These are phyloP conservation scores for Amaranthus hypochondriacus DNA, from an alignment of 148 eudicot genomes.

Conservation along the genomic window DNA sequence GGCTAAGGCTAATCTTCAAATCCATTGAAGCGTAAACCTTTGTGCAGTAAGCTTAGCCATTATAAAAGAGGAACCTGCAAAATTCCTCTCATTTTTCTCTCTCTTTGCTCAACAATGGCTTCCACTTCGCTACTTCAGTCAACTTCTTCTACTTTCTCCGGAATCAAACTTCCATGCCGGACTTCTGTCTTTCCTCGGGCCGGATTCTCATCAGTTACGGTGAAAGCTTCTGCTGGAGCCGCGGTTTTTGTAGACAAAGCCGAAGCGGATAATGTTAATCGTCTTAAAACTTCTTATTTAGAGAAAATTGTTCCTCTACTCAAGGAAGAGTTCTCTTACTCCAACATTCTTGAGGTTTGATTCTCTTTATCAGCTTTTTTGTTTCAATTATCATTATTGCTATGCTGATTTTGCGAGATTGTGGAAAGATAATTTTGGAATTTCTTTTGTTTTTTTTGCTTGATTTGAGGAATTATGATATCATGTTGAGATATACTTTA, in stretches of 20 bases:
- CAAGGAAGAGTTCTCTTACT: slow-evolving; percentile 73
- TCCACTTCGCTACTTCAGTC: slow-evolving; percentile 56
- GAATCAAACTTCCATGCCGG: slow-evolving; percentile 31
- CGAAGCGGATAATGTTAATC: slow-evolving; percentile 52
- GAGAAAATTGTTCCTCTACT: slow-evolving; percentile 72
- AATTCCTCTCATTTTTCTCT: not conserved
- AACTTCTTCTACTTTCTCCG: slow-evolving; percentile 54
- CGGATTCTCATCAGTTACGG: slow-evolving; percentile 21
- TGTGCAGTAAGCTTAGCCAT: not conserved
- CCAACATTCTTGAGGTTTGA: slow-evolving; percentile 74
- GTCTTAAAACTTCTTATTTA: slow-evolving; percentile 61
- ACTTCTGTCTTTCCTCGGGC: slow-evolving; percentile 4
- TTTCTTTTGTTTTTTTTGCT: not conserved
- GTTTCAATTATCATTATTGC: not conserved
- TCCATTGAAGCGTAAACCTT: not conserved
- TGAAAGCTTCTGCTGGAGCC: slow-evolving; percentile 46
- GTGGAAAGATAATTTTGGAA: too few relatives aligned
- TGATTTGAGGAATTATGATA: not conserved
- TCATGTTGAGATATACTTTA: too few relatives aligned
- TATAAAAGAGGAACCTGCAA: not conserved
- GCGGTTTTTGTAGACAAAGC: slow-evolving; percentile 62
- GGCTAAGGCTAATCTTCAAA: slow-evolving; percentile 23
- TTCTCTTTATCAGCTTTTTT: slow-evolving; percentile 2
- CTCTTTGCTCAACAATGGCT: slow-evolving; percentile 40
- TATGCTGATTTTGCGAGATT: not conserved